These are phyloP conservation scores for Closterium sp. DNA, from an alignment of 139 green algal genomes.

Conservation along the genomic window DNA sequence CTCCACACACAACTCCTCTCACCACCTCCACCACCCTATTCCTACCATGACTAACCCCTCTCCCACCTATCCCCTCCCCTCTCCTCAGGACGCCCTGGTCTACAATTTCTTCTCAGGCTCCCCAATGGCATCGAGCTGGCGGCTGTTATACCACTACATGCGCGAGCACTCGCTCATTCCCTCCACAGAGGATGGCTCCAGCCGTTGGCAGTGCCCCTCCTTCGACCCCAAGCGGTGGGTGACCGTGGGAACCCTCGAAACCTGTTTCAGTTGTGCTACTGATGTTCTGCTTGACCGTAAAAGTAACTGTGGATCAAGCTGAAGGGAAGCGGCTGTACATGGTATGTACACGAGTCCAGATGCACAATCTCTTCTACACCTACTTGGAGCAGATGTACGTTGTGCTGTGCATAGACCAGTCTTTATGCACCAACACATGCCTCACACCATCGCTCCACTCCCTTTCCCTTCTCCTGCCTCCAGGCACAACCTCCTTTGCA, in stretches of 20 bases:
- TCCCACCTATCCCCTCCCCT: background rate
- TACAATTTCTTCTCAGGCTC: constrained; percentile 72
- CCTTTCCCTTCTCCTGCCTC: background rate
- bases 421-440: no score
- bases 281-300: no score
- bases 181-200: background rate
- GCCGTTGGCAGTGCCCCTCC: background rate
- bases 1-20: no score
- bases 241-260: no score
- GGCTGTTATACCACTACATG: constrained; percentile 65
- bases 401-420: no score
- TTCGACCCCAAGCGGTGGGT: background rate
- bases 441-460: no score
- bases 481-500: constrained; percentile 63
- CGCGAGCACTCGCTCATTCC: constrained; percentile 7
- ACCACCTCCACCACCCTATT: no score
- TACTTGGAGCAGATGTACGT: constrained; percentile 81
- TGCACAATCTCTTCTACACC: constrained; percentile 62
- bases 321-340: constrained; percentile 80
- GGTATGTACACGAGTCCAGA: constrained; percentile 64
- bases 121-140: constrained; percentile 56
- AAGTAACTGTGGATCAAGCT: constrained; percentile 71
- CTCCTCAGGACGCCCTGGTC: constrained; percentile 55
- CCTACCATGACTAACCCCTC: no score
- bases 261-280: background rate